Base-by-base conservation (phyloP, 768 basidiomycete genomes). In the Mycena floridula region DNA sequence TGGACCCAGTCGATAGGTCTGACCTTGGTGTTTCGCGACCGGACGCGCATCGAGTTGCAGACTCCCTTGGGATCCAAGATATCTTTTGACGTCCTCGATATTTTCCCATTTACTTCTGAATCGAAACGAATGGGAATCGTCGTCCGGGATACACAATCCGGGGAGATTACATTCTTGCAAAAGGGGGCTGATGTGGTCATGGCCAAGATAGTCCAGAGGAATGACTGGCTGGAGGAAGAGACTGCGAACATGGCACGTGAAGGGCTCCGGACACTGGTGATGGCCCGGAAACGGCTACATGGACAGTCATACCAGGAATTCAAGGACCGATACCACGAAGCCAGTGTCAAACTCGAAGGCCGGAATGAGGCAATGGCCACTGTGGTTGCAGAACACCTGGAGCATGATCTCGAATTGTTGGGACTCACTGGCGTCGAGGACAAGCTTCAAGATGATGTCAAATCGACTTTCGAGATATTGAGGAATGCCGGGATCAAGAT, bases 171-270 rank as follows among this genome's bases (percentile, higher is more conserved):
- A 8, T 99, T 99, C 65, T 67, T 93, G 47, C 91, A 98, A 58
- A 99, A 99, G 60, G 96, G 96, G 21, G 96, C 95, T 0, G 96
- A 99, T 58, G 92, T 94, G n/a, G 90, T 98, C 30, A 98, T 99
- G 96, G 74, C 85, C 21, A 79, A 75, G 55, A 92, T 99, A 42
- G 95, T 98, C 26, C 91, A 90, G 59, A 80, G 87, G 55, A 98
- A 98, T 60, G 96, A 98, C 63, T 98, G 96, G 96, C 72, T 99
- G 2, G 96, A 99, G 55, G 96, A 99, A 59, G 96, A 99, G 65
- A 92, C 89, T 7, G 94, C 85, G 8, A 98, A 99, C 59, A 98
- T 99, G 95, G 95, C 95, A 1, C 73, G 95, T 13, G 96, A 99
- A 54, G 96, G 96, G 1, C 60, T 99, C 42, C 76, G 96, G 9